These are phyloP conservation scores for Plicaturopsis crispa DNA, from an alignment of 768 basidiomycete species.

Conservation along the genomic window DNA sequence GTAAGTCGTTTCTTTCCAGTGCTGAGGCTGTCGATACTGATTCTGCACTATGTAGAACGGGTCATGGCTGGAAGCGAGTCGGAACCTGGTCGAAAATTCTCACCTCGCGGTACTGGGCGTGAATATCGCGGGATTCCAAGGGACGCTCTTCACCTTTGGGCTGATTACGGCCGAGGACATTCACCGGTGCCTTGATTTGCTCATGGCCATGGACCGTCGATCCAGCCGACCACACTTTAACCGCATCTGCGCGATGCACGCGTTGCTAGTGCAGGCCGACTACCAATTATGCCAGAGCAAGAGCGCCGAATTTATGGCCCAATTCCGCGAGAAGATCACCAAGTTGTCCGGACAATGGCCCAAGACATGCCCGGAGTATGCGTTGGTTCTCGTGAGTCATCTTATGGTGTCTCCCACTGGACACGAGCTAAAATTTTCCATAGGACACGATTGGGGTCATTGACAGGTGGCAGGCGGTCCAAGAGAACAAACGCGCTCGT, in stretches of 20 bases:
- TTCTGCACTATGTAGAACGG: no score
- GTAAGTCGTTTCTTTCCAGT: slow-evolving; percentile 2
- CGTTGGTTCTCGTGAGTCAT: no score
- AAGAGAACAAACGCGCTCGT: no score
- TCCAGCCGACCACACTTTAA: no score
- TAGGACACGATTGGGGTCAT: no score
- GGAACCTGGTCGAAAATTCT: slow-evolving; percentile 2
- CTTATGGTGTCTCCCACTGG: no score
- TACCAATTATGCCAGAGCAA: slow-evolving; percentile 22
- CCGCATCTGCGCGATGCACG: slow-evolving; percentile 26
- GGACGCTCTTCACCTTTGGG: slow-evolving; percentile 20
- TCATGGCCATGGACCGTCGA: slow-evolving; percentile 12
- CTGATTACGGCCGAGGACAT: slow-evolving; percentile 19
- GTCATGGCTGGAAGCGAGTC: slow-evolving; percentile 19
- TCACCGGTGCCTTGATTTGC: slow-evolving; percentile 18
- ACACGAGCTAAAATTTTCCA: no score
- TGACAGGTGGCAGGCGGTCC: no score
- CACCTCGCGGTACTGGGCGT: slow-evolving; percentile 12
- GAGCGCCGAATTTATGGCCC: slow-evolving; percentile 10
- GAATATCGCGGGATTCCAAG: slow-evolving; percentile 23
- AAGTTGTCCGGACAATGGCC: no score
- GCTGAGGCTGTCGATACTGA: no score
- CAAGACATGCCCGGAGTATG: no score
- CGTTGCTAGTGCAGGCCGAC: slow-evolving; percentile 22
- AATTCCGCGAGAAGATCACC: slow-evolving; percentile 14